These are phyloP conservation scores for Rubus parviflorus DNA, from an alignment of 306 rosid genomes.

Conservation along the genomic window DNA sequence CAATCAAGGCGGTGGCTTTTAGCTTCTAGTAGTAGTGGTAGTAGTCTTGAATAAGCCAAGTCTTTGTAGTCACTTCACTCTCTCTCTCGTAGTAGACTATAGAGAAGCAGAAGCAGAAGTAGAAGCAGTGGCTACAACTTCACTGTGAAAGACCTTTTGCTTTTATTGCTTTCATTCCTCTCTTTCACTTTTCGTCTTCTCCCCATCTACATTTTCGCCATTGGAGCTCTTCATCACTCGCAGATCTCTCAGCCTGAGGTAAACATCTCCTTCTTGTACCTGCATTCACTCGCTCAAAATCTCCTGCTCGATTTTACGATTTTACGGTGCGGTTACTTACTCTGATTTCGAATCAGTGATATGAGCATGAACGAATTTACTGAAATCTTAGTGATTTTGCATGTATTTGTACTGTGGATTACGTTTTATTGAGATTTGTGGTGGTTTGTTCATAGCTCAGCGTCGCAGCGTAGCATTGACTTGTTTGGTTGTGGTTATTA, in stretches of 20 bases:
- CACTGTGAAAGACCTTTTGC: background rate
- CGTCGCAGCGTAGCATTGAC: background rate
- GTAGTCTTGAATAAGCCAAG: background rate
- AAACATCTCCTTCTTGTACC: background rate
- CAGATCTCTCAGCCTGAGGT: background rate
- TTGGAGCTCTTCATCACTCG: background rate
- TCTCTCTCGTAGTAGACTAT: background rate
- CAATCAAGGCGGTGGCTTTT: background rate
- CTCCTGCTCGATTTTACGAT: background rate
- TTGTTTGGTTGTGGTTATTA: background rate
- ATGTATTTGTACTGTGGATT: background rate
- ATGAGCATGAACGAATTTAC: background rate
- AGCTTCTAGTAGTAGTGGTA: background rate
- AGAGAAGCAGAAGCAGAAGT: background rate
- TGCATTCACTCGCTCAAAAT: background rate
- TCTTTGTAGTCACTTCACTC: background rate
- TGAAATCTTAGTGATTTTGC: background rate
- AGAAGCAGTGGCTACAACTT: conserved; percentile 8
- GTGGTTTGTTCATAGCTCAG: background rate
- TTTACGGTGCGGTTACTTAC: background rate
- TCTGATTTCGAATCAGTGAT: background rate
- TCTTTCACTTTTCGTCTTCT: background rate
- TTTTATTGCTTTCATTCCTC: background rate
- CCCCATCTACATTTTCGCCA: conserved; percentile 4
- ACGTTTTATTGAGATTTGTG: background rate